A percentile compares a stretch with the other conserved stretches of the same genome.
Conservation (phyloP, 108 stramenopile genomes). For the Seminavis robusta region DNA sequence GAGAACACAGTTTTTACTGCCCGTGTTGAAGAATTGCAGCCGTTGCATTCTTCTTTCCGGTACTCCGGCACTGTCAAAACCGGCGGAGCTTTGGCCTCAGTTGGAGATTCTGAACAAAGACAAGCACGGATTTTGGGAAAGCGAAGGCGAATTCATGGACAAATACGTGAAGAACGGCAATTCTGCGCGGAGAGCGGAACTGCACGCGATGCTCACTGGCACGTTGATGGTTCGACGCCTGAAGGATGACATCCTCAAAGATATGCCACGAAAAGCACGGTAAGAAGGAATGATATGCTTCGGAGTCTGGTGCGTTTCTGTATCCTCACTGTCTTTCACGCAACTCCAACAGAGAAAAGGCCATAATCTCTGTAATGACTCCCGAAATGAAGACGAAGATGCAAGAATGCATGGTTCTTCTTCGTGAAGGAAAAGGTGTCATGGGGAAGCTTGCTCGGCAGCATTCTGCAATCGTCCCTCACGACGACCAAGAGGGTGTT, state of each 20-base stretch:
- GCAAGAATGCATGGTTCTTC: conserved; percentile 36
- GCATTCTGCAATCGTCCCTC: conserved; percentile 25
- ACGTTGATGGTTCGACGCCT: conserved; percentile 94
- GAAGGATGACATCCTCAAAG: conserved; percentile 90
- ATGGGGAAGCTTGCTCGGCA: conserved; percentile 61
- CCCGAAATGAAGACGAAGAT: conserved; percentile 40
- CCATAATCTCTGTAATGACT: conserved; percentile 49
- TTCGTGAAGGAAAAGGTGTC: conserved; percentile 66
- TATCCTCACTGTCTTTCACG: too few species aligned
- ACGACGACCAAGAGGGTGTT: too few species aligned
- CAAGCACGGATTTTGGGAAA: conserved; percentile 57
- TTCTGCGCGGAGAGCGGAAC: conserved; percentile 58
- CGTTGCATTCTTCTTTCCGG: conserved; percentile 90
- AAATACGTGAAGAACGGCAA: conserved; percentile 74
- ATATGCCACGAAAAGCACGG: conserved; percentile 82
- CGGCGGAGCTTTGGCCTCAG: conserved; percentile 94
- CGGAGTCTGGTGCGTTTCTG: too few species aligned
- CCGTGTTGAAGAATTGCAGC: conserved; percentile 69
- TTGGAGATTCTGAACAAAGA: conserved; percentile 74
- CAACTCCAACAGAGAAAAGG: conserved; percentile 78
- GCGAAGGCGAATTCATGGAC: conserved; percentile 62
- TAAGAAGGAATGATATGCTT: too few species aligned
- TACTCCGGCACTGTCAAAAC: conserved; percentile 94
- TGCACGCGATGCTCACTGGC: conserved; percentile 88
- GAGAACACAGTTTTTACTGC: conserved; percentile 75